These are phyloP conservation scores for Phaeolepiota aurea DNA, from an alignment of 768 basidiomycete genomes.

Conservation along the genomic window DNA sequence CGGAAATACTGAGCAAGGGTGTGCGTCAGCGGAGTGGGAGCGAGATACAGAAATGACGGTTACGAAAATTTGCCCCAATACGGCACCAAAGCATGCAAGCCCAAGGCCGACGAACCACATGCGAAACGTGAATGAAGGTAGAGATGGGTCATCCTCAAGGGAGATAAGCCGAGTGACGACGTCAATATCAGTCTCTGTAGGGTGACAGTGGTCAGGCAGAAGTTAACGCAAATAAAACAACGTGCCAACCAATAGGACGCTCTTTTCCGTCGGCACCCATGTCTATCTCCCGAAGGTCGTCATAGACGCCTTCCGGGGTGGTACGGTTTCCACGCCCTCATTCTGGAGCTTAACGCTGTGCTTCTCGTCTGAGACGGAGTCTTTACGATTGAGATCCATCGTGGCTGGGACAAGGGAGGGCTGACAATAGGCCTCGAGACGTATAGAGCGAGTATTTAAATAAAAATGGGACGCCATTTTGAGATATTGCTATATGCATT, in stretches of 20 bases:
- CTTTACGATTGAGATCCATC: too few relatives aligned
- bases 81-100: constrained; percentile 47
- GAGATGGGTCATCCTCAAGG: constrained; percentile 42
- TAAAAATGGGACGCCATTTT: too few relatives aligned
- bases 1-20: constrained; percentile 35
- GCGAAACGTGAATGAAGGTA: constrained; percentile 44
- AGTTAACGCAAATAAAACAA: not conserved
- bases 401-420: too few relatives aligned
- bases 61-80: constrained; percentile 43
- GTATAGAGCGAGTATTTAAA: too few relatives aligned
- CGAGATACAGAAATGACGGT: constrained; percentile 8
- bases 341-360: constrained; percentile 10
- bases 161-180: constrained; percentile 41
- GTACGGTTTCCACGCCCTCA: constrained; percentile 9
- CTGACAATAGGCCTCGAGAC: too few relatives aligned
- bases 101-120: constrained; percentile 49
- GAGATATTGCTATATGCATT: too few relatives aligned
- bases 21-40: not conserved
- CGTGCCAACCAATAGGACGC: constrained; percentile 33
- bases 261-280: constrained; percentile 39
- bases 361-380: too few relatives aligned
- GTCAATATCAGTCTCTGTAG: constrained; percentile 34
- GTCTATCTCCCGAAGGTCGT: constrained; percentile 27
- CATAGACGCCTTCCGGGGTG: constrained; percentile 18
- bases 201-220: not conserved